These are phyloP conservation scores for Ulmus americana DNA, from an alignment of 331 rosid genomes.

Conservation along the genomic window DNA sequence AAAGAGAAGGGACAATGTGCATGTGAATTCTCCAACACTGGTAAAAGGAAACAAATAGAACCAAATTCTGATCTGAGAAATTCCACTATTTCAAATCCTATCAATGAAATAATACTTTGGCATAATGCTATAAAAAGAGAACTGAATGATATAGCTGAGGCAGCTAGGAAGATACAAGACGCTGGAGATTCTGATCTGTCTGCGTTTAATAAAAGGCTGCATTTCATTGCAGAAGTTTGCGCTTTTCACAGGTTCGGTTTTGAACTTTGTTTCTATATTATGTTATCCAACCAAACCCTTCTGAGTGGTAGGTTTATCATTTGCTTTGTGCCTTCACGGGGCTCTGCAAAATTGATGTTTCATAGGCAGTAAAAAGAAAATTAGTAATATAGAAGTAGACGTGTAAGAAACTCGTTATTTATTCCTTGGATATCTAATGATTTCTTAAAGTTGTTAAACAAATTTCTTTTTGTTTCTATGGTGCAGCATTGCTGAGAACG, in stretches of 20 bases:
- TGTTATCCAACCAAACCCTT: neutral
- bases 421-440: neutral
- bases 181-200: slow-evolving; percentile 67
- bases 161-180: slow-evolving; percentile 67
- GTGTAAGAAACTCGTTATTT: neutral
- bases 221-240: slow-evolving; percentile 89
- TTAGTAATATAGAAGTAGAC: neutral
- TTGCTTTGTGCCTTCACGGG: neutral
- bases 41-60: slow-evolving; percentile 40
- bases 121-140: slow-evolving; percentile 85
- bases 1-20: slow-evolving; percentile 42
- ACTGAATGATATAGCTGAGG: slow-evolving; percentile 68
- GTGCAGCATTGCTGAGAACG: slow-evolving; percentile 92
- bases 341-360: neutral
- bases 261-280: neutral
- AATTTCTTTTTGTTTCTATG: slow-evolving; percentile 24
- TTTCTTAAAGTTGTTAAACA: neutral
- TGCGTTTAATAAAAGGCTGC: slow-evolving; percentile 71
- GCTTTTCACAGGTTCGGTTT: slow-evolving; percentile 72
- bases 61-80: slow-evolving; percentile 30
- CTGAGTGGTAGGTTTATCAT: neutral
- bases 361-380: neutral
- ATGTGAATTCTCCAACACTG: slow-evolving; percentile 24
- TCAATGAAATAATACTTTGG: slow-evolving; percentile 86
- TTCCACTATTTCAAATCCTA: slow-evolving; percentile 50